Base-by-base conservation (phyloP, 352 stramenopile genomes). In the Plasmopara muralis region DNA sequence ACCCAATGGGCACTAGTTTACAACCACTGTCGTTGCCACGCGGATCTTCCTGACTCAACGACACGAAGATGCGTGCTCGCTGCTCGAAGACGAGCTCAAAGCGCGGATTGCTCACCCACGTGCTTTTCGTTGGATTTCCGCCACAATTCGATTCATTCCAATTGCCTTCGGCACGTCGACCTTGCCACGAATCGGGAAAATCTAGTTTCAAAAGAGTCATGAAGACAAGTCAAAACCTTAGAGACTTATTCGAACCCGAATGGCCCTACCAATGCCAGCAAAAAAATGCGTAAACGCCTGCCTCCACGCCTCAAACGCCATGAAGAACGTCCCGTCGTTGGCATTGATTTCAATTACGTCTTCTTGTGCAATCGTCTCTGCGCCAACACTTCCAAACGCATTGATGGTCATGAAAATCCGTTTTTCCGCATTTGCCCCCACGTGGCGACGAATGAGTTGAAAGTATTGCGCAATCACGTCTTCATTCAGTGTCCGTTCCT, bases 311-410 rank as follows among this genome's bases (percentile, higher is more conserved):
- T 89, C 75, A 52, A 70, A 97, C 12, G 73, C 71, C 84, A 97
- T 97, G 69, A 96, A 96, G 50, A 97, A 97, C 2, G 86, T 95
- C 3, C 89, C 89, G 47, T 97, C 89, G 37, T 84, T 89, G 3
- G 70, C 57, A 40, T 96, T 95, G 16, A 88, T 67, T 13, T 92
- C 79, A 6, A 85, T 60, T 4, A 87, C 64, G 35, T 96, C 81
- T 51, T 89, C 83, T 50, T 89, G 72, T 1, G 66, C 60, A 40
- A 88, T 85, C 29, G 87, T 77, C 12, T 83, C 74, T 6, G 79
- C 39, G 9, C 68, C 66, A 4, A 85, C 42, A n/a, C 78, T 74
- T 7, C 77, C 79, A 34, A 72, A 64, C 0, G 51, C 56, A 30
- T 75, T 83, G 5, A 87, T 20, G 2, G 57, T 76, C 28, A 89